Percentiles rank a stretch among this genome's conserved stretches.
phyloP scores from a whole-genome alignment of 208 protist genomes.

The Crithidia expoeki region DNA sequence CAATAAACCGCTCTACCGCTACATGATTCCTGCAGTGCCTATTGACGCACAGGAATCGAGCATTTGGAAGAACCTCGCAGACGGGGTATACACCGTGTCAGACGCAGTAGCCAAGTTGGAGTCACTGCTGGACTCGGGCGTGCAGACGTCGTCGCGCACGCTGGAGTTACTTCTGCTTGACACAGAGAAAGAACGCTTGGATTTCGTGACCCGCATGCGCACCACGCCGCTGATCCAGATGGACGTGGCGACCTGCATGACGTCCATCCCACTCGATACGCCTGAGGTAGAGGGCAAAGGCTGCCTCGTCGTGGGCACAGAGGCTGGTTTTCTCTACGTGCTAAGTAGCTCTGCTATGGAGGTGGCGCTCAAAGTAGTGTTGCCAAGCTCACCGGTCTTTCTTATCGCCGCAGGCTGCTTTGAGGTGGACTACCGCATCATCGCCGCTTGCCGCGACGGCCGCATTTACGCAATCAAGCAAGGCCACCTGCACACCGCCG shows the following conservation, averaged over 20 bases:
- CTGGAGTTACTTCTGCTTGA: slow-evolving; percentile 77
- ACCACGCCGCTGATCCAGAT: slow-evolving; percentile 62
- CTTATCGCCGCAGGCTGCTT: slow-evolving; percentile 76
- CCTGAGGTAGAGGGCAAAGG: slow-evolving; percentile 65
- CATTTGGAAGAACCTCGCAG: slow-evolving; percentile 65
- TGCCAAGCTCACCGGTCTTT: slow-evolving; percentile 75
- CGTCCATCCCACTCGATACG: slow-evolving; percentile 60
- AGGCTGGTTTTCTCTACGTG: slow-evolving; percentile 85
- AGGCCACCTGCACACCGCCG: slow-evolving; percentile 64
- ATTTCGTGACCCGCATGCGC: slow-evolving; percentile 48
- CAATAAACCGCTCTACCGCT: slow-evolving; percentile 93
- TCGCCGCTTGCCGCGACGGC: slow-evolving; percentile 91
- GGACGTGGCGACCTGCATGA: slow-evolving; percentile 89
- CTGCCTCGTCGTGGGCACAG: slow-evolving; percentile 92
- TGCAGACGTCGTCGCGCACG: slow-evolving; percentile 72
- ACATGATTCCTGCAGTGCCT: slow-evolving; percentile 70
- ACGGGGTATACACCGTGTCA: slow-evolving; percentile 31
- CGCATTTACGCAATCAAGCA: slow-evolving; percentile 94
- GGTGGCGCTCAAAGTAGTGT: slow-evolving; percentile 57
- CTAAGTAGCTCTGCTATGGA: slow-evolving; percentile 58
- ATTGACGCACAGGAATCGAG: slow-evolving; percentile 60
- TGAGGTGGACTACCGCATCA: slow-evolving; percentile 92
- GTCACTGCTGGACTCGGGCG: slow-evolving; percentile 48
- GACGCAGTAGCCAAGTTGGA: slow-evolving; percentile 56
- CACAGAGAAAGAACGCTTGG: slow-evolving; percentile 46